Evolutionary conservation across 805 yeast species (phyloP), one percentile per base, ranked within the genome.

Genomic region (Lipomyces lipofer): DNA sequence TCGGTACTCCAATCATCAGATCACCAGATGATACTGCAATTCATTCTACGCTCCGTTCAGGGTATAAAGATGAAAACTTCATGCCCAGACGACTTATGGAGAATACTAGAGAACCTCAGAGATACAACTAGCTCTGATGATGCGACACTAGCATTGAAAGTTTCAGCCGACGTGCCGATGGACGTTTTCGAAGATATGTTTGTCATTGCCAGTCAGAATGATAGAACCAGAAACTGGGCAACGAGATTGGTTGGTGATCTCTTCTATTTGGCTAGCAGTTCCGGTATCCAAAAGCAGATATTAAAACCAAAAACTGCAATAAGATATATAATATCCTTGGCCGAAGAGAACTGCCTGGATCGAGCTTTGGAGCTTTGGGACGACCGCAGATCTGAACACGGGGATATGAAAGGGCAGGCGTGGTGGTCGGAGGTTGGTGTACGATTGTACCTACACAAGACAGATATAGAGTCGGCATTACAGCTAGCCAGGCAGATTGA

Each of bases 341-440:
- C 47, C 8, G 35, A 39, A n/a, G n/a, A 10, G 12, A 43, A 51
- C 27, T 13, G 38, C n/a, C 29, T 43, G 15, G 24, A 21, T 8
- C 43, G 32, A 6, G 59, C 59, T 2, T 35, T 54, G 17, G 24
- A 33, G 17, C 3, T 35, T 13, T 54, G 59, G 59, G 40, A 47
- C 12, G 28, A 19, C 2, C 40, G n/a, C 12, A 25, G 43, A 30
- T 13, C 22, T 2, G 47, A 42, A 22, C 42, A 13, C 13, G 25
- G 9, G 3, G 43, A 21, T 10, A 5, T 4, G 6, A 8, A 17
- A n/a, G 43, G 33, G 9, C 30, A 47, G 15, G 24, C 32, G 4
- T 15, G 25, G 22, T 56, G 60, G 60, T 25, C 27, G 47, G 57
- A 56, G 27, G 17, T 43, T 15, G 54, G 58, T 1, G 49, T 47